Evolutionary conservation across 768 basidiomycete genomes (phyloP).

Genomic region (Trametes meyenii): DNA sequence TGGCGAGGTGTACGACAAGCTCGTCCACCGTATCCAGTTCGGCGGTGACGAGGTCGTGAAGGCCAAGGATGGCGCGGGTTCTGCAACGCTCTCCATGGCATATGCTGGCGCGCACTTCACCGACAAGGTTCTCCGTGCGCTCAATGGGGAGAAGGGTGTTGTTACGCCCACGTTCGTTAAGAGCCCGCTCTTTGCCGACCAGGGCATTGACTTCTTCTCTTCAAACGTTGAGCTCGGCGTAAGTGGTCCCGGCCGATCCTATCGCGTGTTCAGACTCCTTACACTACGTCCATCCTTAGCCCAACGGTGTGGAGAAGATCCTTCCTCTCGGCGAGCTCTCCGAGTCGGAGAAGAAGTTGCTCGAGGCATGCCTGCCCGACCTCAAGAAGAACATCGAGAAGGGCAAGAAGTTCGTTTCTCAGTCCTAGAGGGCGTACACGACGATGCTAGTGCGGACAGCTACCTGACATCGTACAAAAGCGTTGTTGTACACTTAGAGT

Average conservation of each 20-base stretch:
- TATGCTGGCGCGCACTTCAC: conserved; percentile 78
- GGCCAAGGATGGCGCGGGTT: conserved; percentile 89
- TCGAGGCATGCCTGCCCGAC: conserved; percentile 87
- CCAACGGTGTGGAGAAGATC: conserved; percentile 92
- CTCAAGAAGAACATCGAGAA: conserved; percentile 99
- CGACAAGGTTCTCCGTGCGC: conserved; percentile 58
- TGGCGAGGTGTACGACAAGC: conserved; percentile 72
- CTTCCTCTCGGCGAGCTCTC: conserved; percentile 80
- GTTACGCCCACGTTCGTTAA: conserved; percentile 86
- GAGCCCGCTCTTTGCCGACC: conserved; percentile 79
- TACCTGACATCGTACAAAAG: conserved; percentile 23
- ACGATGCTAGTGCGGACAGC: background rate
- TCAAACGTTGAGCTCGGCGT: conserved; percentile 94
- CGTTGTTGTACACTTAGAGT: conserved; percentile 26
- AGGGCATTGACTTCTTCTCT: conserved; percentile 95
- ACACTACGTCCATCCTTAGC: conserved; percentile 46
- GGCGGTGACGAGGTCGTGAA: conserved; percentile 99
- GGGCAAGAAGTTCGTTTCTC: conserved; percentile 75
- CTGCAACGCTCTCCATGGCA: conserved; percentile 78
- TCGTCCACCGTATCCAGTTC: conserved; percentile 94
- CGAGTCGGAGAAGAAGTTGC: conserved; percentile 80
- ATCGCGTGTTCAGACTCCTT: background rate
- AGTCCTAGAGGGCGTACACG: conserved; percentile 15
- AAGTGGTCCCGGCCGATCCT: conserved; percentile 33
- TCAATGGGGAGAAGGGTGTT: conserved; percentile 68